phyloP scores from a whole-genome alignment of 352 stramenopile genomes.

The Phytophthora litchii region DNA sequence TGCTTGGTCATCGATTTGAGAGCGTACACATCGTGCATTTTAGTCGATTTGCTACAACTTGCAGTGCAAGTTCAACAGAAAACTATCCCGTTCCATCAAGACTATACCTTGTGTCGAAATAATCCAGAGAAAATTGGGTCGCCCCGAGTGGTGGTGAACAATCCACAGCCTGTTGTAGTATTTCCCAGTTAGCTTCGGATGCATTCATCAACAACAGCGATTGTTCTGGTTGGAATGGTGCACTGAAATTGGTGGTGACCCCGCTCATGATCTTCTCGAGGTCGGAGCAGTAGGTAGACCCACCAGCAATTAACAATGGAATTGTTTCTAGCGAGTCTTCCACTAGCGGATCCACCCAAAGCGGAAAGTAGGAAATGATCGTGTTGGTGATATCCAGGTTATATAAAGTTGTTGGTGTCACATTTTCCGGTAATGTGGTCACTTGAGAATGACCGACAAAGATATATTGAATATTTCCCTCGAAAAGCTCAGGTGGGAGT shows the following conservation, averaged over 20 bases:
- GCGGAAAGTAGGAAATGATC: slow-evolving; percentile 20
- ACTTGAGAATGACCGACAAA: slow-evolving; percentile 8
- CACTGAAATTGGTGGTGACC: slow-evolving; percentile 6
- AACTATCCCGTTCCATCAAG: not conserved
- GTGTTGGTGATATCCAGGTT: slow-evolving; percentile 14
- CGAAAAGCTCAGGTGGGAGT: slow-evolving; percentile 16
- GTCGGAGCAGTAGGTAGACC: slow-evolving; percentile 14
- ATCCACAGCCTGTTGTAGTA: slow-evolving; percentile 7
- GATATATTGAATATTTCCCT: slow-evolving; percentile 11
- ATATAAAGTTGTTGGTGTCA: not conserved
- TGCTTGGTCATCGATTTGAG: not conserved
- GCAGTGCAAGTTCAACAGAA: not conserved
- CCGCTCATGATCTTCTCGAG: slow-evolving; percentile 12
- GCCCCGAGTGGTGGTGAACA: not conserved
- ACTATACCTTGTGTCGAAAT: slow-evolving; percentile 8
- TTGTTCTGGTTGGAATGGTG: not conserved
- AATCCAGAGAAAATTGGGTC: slow-evolving; percentile 12
- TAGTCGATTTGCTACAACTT: slow-evolving; percentile 12
- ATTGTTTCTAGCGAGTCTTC: not conserved
- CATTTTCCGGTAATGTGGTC: slow-evolving; percentile 7
- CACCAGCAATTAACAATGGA: slow-evolving; percentile 3
- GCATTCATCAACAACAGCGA: slow-evolving; percentile 20
- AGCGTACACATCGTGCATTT: not conserved
- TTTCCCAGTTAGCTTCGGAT: slow-evolving; percentile 13
- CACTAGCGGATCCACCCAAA: slow-evolving; percentile 21